Base-by-base conservation (phyloP, 2,329 filamentous ascomycete genomes). In the Penicillium hesseltinei region DNA sequence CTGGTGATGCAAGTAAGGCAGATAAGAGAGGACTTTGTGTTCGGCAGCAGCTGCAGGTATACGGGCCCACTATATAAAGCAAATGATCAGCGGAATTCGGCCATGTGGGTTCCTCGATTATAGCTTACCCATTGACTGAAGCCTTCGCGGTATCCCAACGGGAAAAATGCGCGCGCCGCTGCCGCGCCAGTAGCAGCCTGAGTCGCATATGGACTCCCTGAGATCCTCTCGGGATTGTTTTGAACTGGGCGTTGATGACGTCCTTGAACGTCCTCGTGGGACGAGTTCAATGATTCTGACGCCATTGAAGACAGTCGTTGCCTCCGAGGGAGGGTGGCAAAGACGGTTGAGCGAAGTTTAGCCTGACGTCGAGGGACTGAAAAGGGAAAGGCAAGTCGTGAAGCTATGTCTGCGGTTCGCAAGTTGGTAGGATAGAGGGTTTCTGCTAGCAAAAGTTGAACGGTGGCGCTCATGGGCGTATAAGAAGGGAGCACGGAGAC, bases 111-210 rank as follows among this genome's bases (percentile, higher is more conserved):
- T 31, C 52, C 46, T 27, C 47, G 11, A 27, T 47, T 27, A 35
- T 51, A 51, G 81, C 87, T 62, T 76, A 91, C 89, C 91, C 94
- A 97, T 82, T 97, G 93, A 65, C 84, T 88, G 62, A 91, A 91
- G 17, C 91, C 93, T 57, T 96, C 92, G 69, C 92, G 94, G 78
- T 96, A 96, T 49, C 92, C 88, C 23, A 97, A 78, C 2, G 94
- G 92, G 65, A 99, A 97, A 74, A 76, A 67, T 29, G 70, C 66
- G 50, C 68, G 67, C 13, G 75, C 66, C 1, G 67, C 68, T 17
- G 68, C 67, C 23, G 61, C 71, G 39, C 64, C 65, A 45, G 65
- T 60, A 49, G 62, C 69, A 53, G 67, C 71, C 53, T 71, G 66
- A 31, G 66, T 65, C n/a, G 72, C 68, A 62, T 73, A 66, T n/a